Conservation (phyloP, 1,284 basidiomycete species). For the Cutaneotrichosporon mucoides region DNA sequence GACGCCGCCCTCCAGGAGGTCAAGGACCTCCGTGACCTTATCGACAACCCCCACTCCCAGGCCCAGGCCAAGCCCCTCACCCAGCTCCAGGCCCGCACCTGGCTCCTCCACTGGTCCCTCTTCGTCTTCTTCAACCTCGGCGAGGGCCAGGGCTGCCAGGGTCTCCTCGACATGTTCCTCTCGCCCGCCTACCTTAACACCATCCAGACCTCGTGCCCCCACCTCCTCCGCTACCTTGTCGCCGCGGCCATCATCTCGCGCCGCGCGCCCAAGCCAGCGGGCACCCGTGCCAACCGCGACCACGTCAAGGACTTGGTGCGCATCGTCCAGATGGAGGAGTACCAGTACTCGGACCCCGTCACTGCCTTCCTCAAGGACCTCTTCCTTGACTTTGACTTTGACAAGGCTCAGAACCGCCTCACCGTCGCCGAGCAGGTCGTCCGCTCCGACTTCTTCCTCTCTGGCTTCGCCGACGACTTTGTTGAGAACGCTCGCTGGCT, state of each 20-base stretch:
- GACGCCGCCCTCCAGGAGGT: conserved; percentile 89
- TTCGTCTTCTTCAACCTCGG: conserved; percentile 99
- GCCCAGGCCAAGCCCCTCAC: conserved; percentile 61
- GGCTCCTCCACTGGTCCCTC: conserved; percentile 96
- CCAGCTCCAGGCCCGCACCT: conserved; percentile 90
- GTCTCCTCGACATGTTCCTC: conserved; percentile 94
- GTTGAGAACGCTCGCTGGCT: conserved; percentile 93
- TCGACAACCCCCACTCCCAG: conserved; percentile 63
- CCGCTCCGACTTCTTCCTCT: conserved; percentile 89
- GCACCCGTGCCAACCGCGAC: conserved; percentile 58
- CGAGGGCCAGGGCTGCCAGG: conserved; percentile 69
- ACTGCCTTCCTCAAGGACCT: conserved; percentile 90
- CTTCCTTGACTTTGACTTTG: conserved; percentile 88
- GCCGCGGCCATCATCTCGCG: conserved; percentile 88
- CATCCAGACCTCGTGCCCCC: conserved; percentile 90
- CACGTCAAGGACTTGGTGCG: conserved; percentile 83
- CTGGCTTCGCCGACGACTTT: conserved; percentile 84
- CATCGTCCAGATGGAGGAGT: conserved; percentile 86
- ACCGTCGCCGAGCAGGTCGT: conserved; percentile 77
- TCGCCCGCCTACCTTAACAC: conserved; percentile 95
- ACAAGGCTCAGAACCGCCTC: conserved; percentile 79
- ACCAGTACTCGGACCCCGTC: conserved; percentile 90
- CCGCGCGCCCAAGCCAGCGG: conserved; percentile 54
- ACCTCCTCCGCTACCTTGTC: conserved; percentile 92
- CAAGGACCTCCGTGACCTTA: conserved; percentile 83